Conservation (phyloP, 148 eudicot species). For the Arbutus unedo region DNA sequence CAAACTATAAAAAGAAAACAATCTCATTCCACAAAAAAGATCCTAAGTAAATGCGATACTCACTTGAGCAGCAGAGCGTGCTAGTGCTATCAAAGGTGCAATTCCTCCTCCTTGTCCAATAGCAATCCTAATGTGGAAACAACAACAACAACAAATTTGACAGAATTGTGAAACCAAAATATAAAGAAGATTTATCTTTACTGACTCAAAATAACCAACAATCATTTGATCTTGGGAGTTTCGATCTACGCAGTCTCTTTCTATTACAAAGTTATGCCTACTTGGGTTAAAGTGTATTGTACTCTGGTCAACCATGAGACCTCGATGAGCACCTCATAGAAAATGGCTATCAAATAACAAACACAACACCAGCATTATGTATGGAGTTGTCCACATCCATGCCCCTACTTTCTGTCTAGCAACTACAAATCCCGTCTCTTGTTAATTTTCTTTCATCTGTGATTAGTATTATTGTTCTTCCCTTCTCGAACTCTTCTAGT, state of each 20-base stretch:
- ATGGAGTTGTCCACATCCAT: not conserved
- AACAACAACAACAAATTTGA: slow-evolving; percentile 7
- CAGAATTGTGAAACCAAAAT: not conserved
- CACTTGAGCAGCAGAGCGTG: slow-evolving; percentile 75
- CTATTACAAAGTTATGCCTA: not conserved
- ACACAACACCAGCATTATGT: not conserved
- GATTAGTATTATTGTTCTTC: not conserved
- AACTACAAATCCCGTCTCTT: too few species aligned
- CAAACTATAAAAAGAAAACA: not conserved
- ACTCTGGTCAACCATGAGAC: not conserved
- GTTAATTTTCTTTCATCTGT: not conserved
- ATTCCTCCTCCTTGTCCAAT: slow-evolving; percentile 99
- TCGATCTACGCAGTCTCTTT: not conserved
- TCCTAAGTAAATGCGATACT: slow-evolving; percentile 25
- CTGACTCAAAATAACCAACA: not conserved
- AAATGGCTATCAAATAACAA: not conserved
- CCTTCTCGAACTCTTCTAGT: not conserved
- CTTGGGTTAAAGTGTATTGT: too few species aligned
- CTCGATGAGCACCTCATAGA: not conserved
- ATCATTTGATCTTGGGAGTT: slow-evolving; percentile 3
- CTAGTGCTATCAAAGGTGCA: slow-evolving; percentile 80
- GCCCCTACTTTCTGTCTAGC: not conserved
- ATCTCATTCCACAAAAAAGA: not conserved
- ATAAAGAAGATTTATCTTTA: slow-evolving; percentile 1
- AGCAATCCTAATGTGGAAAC: not conserved